phyloP scores from a whole-genome alignment of 2,329 filamentous ascomycete genomes.

The Cladosporium colombiae region DNA sequence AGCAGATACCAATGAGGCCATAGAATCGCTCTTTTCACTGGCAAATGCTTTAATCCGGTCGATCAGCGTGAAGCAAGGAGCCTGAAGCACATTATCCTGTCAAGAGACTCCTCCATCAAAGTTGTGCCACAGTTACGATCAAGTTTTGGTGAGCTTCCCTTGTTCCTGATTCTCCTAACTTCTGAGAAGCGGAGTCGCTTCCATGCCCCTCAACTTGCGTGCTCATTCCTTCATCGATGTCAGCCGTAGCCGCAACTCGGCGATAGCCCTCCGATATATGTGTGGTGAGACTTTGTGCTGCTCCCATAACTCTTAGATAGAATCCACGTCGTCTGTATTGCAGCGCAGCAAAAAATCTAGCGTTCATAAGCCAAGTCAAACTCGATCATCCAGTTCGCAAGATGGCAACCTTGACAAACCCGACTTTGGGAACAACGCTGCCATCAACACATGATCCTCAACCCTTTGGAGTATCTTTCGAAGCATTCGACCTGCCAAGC shows the following conservation, averaged over 20 bases:
- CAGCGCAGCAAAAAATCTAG: not conserved
- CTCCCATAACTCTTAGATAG: not conserved
- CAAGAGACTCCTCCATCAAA: not conserved
- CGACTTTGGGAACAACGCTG: not conserved
- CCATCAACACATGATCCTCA: not conserved
- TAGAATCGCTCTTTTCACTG: not conserved
- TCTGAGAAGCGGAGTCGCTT: not conserved
- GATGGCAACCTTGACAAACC: constrained; percentile 1
- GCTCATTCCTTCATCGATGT: constrained; percentile 3
- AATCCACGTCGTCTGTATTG: no score
- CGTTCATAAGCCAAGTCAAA: not conserved
- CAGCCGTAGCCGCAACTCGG: not conserved
- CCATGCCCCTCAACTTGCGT: constrained; percentile 4
- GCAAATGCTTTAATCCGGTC: not conserved
- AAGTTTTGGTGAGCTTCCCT: not conserved
- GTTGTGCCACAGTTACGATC: not conserved
- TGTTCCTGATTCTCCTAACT: not conserved
- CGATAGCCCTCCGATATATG: not conserved
- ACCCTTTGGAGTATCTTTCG: not conserved
- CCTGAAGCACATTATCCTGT: not conserved
- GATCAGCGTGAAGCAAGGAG: not conserved
- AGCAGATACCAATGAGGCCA: not conserved
- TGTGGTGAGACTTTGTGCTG: not conserved
- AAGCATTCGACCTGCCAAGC: constrained; percentile 41
- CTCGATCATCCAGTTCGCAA: not conserved